Percentiles rank a stretch among this genome's conserved stretches.
Evolutionary conservation across 2,329 filamentous ascomycete species (phyloP).

Genomic region (Hypomyces rosellus): DNA sequence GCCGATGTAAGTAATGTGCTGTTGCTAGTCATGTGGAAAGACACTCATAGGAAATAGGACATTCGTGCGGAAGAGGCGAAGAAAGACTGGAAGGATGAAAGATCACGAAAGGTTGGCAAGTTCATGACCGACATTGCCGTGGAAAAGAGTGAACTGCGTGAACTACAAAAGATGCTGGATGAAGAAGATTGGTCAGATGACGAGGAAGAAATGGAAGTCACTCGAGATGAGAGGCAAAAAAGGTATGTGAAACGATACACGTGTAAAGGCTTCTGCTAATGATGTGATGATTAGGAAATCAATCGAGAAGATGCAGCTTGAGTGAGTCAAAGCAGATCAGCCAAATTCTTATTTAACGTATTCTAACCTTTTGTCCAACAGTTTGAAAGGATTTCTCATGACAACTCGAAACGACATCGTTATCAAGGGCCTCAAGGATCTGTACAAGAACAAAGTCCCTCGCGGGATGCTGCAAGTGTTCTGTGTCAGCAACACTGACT

Average conservation of each 20-base stretch:
- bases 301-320: conserved; percentile 11
- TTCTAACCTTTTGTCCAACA: conserved; percentile 6
- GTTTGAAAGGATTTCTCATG: conserved; percentile 30
- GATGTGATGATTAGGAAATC: background rate
- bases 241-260: background rate
- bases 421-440: conserved; percentile 17
- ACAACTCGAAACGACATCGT: conserved; percentile 32
- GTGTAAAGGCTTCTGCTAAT: no score
- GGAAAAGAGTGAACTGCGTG: conserved; percentile 5
- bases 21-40: background rate
- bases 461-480: conserved; percentile 29
- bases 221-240: conserved; percentile 8
- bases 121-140: conserved; percentile 13
- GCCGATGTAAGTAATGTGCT: conserved; percentile 29
- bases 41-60: conserved; percentile 17
- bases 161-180: conserved; percentile 10
- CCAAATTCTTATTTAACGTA: no score
- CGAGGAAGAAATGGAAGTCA: conserved; percentile 2
- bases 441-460: conserved; percentile 23
- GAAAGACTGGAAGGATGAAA: conserved; percentile 24
- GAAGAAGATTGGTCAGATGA: conserved; percentile 7
- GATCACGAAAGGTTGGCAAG: conserved; percentile 13
- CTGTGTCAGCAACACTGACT: conserved; percentile 39
- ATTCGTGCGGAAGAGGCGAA: conserved; percentile 27
- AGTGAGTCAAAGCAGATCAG: conserved; percentile 17